Conservation (phyloP, 2,329 filamentous ascomycete genomes). For the Diplodia sapinea region DNA sequence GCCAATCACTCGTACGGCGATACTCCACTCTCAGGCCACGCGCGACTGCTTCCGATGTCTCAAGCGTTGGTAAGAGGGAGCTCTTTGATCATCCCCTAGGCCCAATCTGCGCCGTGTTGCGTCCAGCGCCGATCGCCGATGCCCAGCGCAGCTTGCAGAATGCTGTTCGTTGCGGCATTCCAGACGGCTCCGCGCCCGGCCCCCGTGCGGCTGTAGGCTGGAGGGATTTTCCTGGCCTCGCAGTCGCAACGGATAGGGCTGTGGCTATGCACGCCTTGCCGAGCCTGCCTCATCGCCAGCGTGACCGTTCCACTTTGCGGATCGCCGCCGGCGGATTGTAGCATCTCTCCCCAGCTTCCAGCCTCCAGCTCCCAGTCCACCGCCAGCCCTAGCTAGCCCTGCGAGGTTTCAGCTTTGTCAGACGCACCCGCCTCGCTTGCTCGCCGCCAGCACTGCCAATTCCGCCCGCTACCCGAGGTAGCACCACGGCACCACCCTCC, state of each 20-base stretch:
- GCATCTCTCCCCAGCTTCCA: conserved; percentile 26
- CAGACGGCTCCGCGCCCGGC: conserved; percentile 1
- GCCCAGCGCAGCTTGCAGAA: conserved; percentile 8
- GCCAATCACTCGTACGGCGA: conserved; percentile 9
- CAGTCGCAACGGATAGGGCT: conserved; percentile 21
- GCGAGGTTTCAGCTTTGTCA: conserved; percentile 31
- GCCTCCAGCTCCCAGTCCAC: neutral
- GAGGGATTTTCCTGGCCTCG: conserved; percentile 21
- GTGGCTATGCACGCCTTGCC: conserved; percentile 22
- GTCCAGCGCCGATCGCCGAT: conserved; percentile 23
- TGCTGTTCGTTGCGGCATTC: conserved; percentile 1
- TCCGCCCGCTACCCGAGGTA: conserved; percentile 15
- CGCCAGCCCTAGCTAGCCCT: conserved; percentile 27
- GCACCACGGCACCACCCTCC: conserved; percentile 31
- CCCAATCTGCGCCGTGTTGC: conserved; percentile 24
- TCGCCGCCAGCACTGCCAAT: neutral
- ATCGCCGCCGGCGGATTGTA: conserved; percentile 18
- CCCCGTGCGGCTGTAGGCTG: conserved; percentile 4
- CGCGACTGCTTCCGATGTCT: conserved; percentile 22
- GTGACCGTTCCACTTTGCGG: neutral
- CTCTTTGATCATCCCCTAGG: conserved; percentile 20
- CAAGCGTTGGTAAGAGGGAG: conserved; percentile 15
- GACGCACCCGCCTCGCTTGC: conserved; percentile 26
- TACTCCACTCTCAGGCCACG: conserved; percentile 28
- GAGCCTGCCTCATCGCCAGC: conserved; percentile 2